phyloP scores from a whole-genome alignment of 2,329 filamentous ascomycete species.

The Verticillium klebahnii region DNA sequence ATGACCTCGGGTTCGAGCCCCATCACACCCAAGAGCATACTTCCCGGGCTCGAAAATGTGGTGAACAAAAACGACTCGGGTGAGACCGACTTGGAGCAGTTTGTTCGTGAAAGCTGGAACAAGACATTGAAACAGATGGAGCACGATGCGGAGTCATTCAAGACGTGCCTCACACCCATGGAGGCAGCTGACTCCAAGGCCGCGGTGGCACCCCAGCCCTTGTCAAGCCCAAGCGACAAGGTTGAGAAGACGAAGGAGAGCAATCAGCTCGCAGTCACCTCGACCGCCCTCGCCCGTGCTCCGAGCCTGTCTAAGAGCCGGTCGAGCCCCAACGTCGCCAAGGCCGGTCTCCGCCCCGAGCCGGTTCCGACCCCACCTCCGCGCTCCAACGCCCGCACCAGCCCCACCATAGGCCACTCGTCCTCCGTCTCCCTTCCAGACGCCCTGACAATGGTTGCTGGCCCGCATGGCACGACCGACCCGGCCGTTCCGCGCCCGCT shows the following conservation, averaged over 20 bases:
- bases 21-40: background rate
- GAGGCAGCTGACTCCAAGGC: constrained; percentile 3
- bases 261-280: background rate
- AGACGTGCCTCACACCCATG: constrained; percentile 5
- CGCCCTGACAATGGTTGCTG: background rate
- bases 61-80: background rate
- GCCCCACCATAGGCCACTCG: constrained; percentile 16
- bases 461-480: background rate
- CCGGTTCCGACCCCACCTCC: constrained; percentile 24
- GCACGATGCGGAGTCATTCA: constrained; percentile 8
- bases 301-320: constrained; percentile 14
- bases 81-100: constrained; percentile 6
- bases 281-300: background rate
- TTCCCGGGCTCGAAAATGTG: background rate
- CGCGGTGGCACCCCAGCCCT: constrained; percentile 1
- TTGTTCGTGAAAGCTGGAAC: constrained; percentile 8
- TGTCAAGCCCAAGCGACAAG: constrained; percentile 3
- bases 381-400: constrained; percentile 17
- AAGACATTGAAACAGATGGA: constrained; percentile 9
- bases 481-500: background rate
- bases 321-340: constrained; percentile 18
- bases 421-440: background rate
- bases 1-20: background rate
- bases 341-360: constrained; percentile 28
- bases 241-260: background rate